These are phyloP conservation scores for Pythium grandisporangium DNA, from an alignment of 352 stramenopile genomes.

Conservation along the genomic window DNA sequence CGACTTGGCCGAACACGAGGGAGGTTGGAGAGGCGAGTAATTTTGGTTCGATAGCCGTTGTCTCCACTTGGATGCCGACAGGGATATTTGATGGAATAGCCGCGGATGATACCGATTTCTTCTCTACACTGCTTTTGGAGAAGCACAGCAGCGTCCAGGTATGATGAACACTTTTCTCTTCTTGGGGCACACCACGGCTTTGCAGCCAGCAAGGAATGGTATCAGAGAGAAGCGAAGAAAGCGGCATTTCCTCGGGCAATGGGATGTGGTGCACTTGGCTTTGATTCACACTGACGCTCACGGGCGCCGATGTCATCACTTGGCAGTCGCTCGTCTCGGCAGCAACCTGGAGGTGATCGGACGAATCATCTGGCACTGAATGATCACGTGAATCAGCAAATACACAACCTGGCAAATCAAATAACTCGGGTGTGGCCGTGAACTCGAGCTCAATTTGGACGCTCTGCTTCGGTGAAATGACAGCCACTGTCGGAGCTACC, in stretches of 20 bases:
- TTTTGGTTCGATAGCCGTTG: slow-evolving; percentile 44
- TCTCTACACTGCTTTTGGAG: slow-evolving; percentile 9
- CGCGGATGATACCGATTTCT: not conserved
- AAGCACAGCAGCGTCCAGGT: slow-evolving; percentile 77
- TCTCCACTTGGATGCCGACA: slow-evolving; percentile 48
- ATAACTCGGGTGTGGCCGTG: slow-evolving; percentile 30
- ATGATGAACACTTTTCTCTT: slow-evolving; percentile 67
- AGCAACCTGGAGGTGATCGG: no score
- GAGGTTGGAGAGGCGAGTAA: slow-evolving; percentile 28
- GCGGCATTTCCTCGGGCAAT: no score
- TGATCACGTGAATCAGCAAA: no score
- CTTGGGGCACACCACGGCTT: slow-evolving; percentile 15
- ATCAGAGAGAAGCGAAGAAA: no score
- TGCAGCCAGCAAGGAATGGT: no score
- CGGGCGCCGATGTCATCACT: no score
- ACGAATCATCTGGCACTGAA: no score
- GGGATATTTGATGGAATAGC: no score
- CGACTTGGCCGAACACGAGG: slow-evolving; percentile 82
- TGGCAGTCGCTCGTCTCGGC: no score
- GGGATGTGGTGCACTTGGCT: not conserved
- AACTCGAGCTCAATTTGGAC: slow-evolving; percentile 83
- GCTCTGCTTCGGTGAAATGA: slow-evolving; percentile 23
- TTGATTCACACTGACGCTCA: not conserved
- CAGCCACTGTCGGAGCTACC: slow-evolving; percentile 59
- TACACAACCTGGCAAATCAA: slow-evolving; percentile 16